phyloP scores from a whole-genome alignment of 2,329 filamentous ascomycete species.

The Apiospora marii region DNA sequence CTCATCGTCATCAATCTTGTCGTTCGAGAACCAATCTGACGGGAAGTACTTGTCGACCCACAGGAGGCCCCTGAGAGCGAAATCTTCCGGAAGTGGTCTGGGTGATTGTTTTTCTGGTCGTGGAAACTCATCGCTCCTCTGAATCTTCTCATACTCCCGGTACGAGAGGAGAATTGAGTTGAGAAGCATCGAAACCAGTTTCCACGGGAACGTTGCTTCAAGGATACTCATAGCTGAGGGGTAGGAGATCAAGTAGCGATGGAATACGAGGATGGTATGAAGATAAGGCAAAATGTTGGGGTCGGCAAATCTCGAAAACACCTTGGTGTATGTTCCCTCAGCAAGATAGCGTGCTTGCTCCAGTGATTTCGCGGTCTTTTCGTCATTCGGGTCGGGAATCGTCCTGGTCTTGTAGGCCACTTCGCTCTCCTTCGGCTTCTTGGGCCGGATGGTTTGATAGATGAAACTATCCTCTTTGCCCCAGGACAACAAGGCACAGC shows the following conservation, averaged over 20 bases:
- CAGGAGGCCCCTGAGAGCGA: slow-evolving; percentile 67
- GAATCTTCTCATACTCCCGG: slow-evolving; percentile 45
- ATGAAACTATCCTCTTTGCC: slow-evolving; percentile 56
- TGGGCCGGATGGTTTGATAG: slow-evolving; percentile 47
- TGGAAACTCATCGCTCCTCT: slow-evolving; percentile 54
- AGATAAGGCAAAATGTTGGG: slow-evolving; percentile 68
- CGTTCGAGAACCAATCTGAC: slow-evolving; percentile 62
- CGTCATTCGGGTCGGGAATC: slow-evolving; percentile 32
- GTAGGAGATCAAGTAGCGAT: slow-evolving; percentile 54
- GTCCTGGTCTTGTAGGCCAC: slow-evolving; percentile 31
- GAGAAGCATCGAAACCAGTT: slow-evolving; percentile 50
- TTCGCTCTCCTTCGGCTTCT: slow-evolving; percentile 38
- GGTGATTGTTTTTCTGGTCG: slow-evolving; percentile 51
- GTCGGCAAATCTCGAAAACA: slow-evolving; percentile 62
- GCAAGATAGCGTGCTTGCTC: slow-evolving; percentile 36
- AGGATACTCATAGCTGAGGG: slow-evolving; percentile 53
- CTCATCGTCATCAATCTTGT: slow-evolving; percentile 72
- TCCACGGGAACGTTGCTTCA: slow-evolving; percentile 61
- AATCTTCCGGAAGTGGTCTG: slow-evolving; percentile 74
- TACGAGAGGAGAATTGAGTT: slow-evolving; percentile 47
- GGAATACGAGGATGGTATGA: slow-evolving; percentile 68
- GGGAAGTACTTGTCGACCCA: slow-evolving; percentile 67
- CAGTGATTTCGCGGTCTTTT: slow-evolving; percentile 30
- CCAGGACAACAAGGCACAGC: slow-evolving; percentile 60
- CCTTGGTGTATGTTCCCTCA: slow-evolving; percentile 43